Evolutionary conservation across 495 filamentous ascomycete species (phyloP).

Genomic region (Darksidea phi): DNA sequence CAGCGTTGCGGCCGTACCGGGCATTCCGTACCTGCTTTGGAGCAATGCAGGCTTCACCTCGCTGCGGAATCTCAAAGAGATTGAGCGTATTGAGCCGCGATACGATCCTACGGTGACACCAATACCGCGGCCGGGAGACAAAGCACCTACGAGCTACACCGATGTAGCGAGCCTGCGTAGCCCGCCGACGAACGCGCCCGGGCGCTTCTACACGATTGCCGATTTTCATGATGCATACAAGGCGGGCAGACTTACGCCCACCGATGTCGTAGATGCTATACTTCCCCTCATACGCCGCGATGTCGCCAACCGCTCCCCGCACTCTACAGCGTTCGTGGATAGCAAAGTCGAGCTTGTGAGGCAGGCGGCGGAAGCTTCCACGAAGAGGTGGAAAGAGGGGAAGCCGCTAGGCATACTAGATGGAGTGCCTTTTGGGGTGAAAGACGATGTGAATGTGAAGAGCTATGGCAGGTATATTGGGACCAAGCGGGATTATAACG

Average conservation of each 20-base stretch:
- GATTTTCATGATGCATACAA: constrained; percentile 76
- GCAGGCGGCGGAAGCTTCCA: constrained; percentile 68
- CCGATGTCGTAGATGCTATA: constrained; percentile 65
- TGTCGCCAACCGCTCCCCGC: constrained; percentile 47
- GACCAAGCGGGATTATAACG: constrained; percentile 42
- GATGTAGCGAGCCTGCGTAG: constrained; percentile 27
- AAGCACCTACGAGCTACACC: constrained; percentile 7
- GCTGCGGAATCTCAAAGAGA: constrained; percentile 57
- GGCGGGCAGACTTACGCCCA: constrained; percentile 66
- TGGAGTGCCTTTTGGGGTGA: constrained; percentile 82
- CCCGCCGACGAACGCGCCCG: constrained; percentile 33
- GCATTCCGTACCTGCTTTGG: constrained; percentile 65
- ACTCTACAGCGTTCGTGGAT: constrained; percentile 68
- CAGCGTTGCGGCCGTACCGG: constrained; percentile 56
- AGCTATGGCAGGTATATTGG: constrained; percentile 68
- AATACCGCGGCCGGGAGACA: constrained; percentile 45
- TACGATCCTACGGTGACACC: constrained; percentile 88
- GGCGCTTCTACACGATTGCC: constrained; percentile 59
- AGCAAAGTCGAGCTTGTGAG: constrained; percentile 59
- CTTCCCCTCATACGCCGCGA: constrained; percentile 68
- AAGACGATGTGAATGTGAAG: constrained; percentile 76
- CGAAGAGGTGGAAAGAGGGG: constrained; percentile 65
- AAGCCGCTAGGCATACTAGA: constrained; percentile 67
- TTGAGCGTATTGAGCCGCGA: constrained; percentile 61
- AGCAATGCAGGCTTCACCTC: constrained; percentile 68